Conservation (phyloP, 2,329 filamentous ascomycete genomes). For the Arthrobotrys entomopaga region DNA sequence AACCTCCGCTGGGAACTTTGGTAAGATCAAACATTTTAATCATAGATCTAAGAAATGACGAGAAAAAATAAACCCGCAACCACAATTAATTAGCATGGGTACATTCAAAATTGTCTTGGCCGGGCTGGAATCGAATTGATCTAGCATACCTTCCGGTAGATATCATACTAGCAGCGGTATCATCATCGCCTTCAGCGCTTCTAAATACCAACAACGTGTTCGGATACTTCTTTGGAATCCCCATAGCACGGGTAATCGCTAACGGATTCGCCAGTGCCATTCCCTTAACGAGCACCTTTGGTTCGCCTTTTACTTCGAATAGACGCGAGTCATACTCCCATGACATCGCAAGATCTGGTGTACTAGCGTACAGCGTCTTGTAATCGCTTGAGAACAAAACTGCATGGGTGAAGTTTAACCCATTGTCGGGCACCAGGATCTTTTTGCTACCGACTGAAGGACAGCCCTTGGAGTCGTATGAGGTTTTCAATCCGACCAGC, state of each 20-base stretch:
- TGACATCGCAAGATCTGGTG: slow-evolving; percentile 33
- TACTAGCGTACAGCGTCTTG: slow-evolving; percentile 33
- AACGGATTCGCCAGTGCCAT: slow-evolving; percentile 64
- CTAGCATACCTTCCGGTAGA: slow-evolving; percentile 58
- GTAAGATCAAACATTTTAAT: slow-evolving; percentile 64
- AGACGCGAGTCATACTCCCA: slow-evolving; percentile 27
- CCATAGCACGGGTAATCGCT: slow-evolving; percentile 61
- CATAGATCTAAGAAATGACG: slow-evolving; percentile 40
- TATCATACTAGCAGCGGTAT: slow-evolving; percentile 61
- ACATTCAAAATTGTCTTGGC: too few species aligned
- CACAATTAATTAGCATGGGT: too few species aligned
- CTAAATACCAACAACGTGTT: slow-evolving; percentile 63
- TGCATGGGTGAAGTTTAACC: slow-evolving; percentile 24
- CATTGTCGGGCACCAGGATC: too few species aligned
- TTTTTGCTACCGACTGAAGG: too few species aligned
- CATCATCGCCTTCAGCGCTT: slow-evolving; percentile 63
- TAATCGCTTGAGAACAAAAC: slow-evolving; percentile 26
- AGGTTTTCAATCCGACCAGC: too few species aligned
- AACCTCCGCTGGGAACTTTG: slow-evolving; percentile 61
- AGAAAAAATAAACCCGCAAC: too few species aligned
- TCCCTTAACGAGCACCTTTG: slow-evolving; percentile 61
- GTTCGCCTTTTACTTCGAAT: slow-evolving; percentile 22
- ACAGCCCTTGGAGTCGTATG: too few species aligned
- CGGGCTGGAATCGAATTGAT: too few species aligned
- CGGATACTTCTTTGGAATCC: slow-evolving; percentile 61